These are phyloP conservation scores for Acacia pycnantha DNA, from an alignment of 331 rosid genomes.

Conservation along the genomic window DNA sequence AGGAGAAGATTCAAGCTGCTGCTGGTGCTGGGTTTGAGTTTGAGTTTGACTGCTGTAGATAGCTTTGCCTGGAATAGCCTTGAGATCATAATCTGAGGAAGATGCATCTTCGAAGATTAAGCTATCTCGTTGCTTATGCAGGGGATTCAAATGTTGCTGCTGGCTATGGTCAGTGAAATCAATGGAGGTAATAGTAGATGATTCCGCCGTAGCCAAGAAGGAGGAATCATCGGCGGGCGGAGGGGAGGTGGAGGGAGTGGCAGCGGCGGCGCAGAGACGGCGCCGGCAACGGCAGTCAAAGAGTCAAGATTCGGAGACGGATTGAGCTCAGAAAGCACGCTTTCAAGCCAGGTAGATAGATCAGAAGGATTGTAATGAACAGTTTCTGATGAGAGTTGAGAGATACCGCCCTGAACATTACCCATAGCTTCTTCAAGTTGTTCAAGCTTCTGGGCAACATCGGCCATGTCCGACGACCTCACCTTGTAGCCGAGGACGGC, in stretches of 20 bases:
- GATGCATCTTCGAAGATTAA: slow-evolving; percentile 50
- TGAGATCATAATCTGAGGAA: slow-evolving; percentile 67
- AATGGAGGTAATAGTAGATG: slow-evolving; percentile 54
- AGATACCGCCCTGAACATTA: slow-evolving; percentile 47
- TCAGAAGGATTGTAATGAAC: slow-evolving; percentile 85
- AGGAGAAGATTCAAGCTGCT: slow-evolving; percentile 33
- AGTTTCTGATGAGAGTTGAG: slow-evolving; percentile 59
- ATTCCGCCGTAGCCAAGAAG: slow-evolving; percentile 54
- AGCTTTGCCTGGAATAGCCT: slow-evolving; percentile 73
- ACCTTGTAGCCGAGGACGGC: slow-evolving; percentile 95
- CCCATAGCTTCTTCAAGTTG: slow-evolving; percentile 81
- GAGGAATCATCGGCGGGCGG: slow-evolving; percentile 31
- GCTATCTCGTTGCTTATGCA: slow-evolving; percentile 8
- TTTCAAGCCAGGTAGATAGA: slow-evolving; percentile 67
- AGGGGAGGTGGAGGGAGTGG: neutral
- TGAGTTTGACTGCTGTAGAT: slow-evolving; percentile 35
- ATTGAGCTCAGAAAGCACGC: slow-evolving; percentile 61
- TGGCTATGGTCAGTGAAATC: slow-evolving; percentile 34
- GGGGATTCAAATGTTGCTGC: neutral
- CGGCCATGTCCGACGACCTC: slow-evolving; percentile 73
- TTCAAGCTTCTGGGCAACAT: slow-evolving; percentile 80
- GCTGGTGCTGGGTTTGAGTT: neutral
- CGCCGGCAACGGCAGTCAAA: slow-evolving; percentile 8
- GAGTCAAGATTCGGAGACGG: slow-evolving; percentile 44
- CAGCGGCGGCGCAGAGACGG: neutral